These are phyloP conservation scores for Apiotrichum gracile DNA, from an alignment of 1,284 basidiomycete species.

Conservation along the genomic window DNA sequence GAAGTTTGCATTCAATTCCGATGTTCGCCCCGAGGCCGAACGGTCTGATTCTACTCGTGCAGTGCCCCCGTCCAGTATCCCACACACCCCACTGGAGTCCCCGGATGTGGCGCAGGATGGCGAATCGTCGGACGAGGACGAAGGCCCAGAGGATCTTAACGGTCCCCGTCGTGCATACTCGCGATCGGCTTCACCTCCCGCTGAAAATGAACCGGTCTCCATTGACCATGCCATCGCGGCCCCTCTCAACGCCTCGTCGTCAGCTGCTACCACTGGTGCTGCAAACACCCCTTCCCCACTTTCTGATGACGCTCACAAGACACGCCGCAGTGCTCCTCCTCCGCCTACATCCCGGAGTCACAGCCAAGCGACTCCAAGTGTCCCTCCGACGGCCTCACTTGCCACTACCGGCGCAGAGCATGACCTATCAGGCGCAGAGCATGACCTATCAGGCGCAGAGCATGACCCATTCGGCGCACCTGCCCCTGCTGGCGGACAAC, in stretches of 20 bases:
- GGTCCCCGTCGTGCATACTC: conserved; percentile 23
- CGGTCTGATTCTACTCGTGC: conserved; percentile 36
- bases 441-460: no score
- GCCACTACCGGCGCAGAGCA: no score
- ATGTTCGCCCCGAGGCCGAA: conserved; percentile 23
- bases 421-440: no score
- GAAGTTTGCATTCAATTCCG: neutral
- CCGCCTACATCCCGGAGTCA: conserved; percentile 18
- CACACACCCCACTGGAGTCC: conserved; percentile 18
- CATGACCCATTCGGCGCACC: conserved; percentile 5
- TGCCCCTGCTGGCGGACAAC: no score
- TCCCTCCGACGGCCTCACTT: no score
- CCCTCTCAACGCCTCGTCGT: neutral
- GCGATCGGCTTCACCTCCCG: conserved; percentile 7
- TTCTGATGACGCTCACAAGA: conserved; percentile 18
- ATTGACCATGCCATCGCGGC: no score
- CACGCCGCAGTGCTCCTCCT: conserved; percentile 39
- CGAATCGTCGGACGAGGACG: conserved; percentile 37
- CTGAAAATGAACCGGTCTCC: no score
- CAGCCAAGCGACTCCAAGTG: no score
- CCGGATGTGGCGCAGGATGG: conserved; percentile 1
- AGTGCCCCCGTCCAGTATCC: conserved; percentile 25
- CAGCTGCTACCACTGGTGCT: neutral
- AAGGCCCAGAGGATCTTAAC: conserved; percentile 48
- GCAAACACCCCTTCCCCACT: neutral